Conservation (phyloP, 805 yeast species). For the Saturnispora hagleri region DNA sequence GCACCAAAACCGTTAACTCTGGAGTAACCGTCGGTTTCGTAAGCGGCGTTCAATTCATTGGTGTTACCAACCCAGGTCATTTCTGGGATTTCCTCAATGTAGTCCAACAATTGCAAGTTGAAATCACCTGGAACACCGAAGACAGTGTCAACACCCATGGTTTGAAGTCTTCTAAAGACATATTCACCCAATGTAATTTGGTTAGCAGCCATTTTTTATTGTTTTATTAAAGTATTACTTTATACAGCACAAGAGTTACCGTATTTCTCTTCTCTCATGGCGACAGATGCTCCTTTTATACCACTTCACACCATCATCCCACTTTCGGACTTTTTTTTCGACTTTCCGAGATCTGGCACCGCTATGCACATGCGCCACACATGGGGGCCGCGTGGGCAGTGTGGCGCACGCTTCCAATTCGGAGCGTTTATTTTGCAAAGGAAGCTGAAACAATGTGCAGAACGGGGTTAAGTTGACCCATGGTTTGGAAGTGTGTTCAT, state of each 20-base stretch:
- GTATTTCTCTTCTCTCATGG: not conserved
- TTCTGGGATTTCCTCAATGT: slow-evolving; percentile 64
- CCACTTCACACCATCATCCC: not conserved
- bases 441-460: not conserved
- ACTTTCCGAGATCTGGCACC: not conserved
- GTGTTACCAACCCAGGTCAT: slow-evolving; percentile 88
- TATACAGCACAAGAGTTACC: not conserved
- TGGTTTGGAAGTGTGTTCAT: not conserved
- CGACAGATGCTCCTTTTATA: not conserved
- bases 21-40: slow-evolving; percentile 84
- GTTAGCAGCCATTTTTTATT: not conserved
- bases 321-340: slow-evolving; percentile 1
- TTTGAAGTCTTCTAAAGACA: slow-evolving; percentile 69
- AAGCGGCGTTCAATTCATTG: slow-evolving; percentile 83
- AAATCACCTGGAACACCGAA: slow-evolving; percentile 82
- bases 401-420: not conserved
- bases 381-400: not conserved
- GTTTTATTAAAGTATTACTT: not conserved
- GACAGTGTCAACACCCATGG: slow-evolving; percentile 59
- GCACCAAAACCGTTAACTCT: slow-evolving; percentile 71
- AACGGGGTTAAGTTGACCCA: not conserved
- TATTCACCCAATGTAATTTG: slow-evolving; percentile 63
- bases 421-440: not conserved
- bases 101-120: slow-evolving; percentile 63
- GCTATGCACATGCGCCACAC: not conserved